Evolutionary conservation across 2,329 filamentous ascomycete species (phyloP), one percentile per base, ranked within the genome.

Genomic region (Hypomyces perniciosus): DNA sequence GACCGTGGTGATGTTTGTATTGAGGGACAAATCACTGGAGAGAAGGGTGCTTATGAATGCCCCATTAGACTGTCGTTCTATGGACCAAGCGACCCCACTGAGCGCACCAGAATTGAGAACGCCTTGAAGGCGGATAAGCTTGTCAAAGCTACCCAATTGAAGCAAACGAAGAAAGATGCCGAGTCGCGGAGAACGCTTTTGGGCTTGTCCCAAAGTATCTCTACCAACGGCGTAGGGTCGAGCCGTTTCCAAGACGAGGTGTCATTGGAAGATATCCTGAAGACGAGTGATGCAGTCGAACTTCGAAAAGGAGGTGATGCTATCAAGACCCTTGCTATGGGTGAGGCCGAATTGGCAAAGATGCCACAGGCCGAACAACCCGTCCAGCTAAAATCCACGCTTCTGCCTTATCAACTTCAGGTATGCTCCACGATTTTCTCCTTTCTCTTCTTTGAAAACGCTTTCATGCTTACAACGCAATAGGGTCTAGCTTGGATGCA

Each of bases 401-500:
- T 96, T 44, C 75, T 95, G 52, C 85, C 88, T 1, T 93, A 95
- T 66, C 90, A 96, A 62, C 79, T 81, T 44, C 81, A 82, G 66
- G 76, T 77, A 61, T 54, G 65, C 52, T 9, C 28, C 12, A 6
- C 6, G 12, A 5, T 6, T 46, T 37, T n/a, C 10, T n/a, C n/a
- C 1, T 44, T 44, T 44, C 12, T 9, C 30, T 7, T 12, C 4
- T 12, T 39, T 29, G n/a, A 13, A 33, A 6, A 40, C 6, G n/a
- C 6, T 10, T 6, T 8, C 9, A n/a, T 9, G 28, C 51, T 53
- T 26, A 53, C 13, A 29, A 4, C 38, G 31, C 55, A 37, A 52
- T 73, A 92, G 73, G 90, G 88, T 6, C 72, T 96, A 37, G 82
- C 84, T 12, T 96, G 90, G 90, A 81, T 96, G 78, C 72, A 83